Evolutionary conservation across 2,329 filamentous ascomycete genomes (phyloP).

Genomic region (Tolypocladium sp.): DNA sequence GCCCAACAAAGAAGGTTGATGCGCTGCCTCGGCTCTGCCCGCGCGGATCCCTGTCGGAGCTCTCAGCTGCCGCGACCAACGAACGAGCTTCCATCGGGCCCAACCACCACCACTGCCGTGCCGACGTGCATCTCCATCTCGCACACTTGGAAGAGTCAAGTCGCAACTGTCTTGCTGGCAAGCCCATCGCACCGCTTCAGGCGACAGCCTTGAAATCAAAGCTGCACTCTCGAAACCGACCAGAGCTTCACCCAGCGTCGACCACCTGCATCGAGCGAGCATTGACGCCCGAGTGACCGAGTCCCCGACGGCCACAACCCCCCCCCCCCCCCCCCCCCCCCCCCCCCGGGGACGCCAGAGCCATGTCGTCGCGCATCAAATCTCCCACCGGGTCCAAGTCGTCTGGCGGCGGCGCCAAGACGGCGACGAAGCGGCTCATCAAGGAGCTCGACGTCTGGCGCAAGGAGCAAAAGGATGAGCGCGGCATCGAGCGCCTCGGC

Average conservation of each 20-base stretch:
- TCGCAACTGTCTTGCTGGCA: neutral
- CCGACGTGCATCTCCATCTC: neutral
- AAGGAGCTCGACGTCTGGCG: conserved; percentile 48
- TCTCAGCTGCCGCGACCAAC: neutral
- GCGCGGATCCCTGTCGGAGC: conserved; percentile 13
- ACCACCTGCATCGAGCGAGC: neutral
- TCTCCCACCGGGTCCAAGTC: conserved; percentile 14
- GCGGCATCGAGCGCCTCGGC: conserved; percentile 50
- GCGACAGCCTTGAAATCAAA: neutral
- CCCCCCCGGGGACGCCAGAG: neutral
- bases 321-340: no score
- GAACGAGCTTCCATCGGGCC: neutral
- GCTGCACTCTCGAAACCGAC: neutral
- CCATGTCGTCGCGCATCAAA: conserved; percentile 7
- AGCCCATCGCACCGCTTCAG: neutral
- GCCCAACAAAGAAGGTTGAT: neutral
- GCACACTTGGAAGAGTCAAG: neutral
- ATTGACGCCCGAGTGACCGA: neutral
- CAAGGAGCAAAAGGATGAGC: conserved; percentile 36
- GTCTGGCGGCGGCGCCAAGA: conserved; percentile 20
- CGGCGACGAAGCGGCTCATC: conserved; percentile 46
- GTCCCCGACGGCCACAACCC: neutral
- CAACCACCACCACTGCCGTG: neutral
- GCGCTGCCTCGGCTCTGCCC: conserved; percentile 15
- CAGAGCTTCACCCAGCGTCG: neutral